phyloP scores from a whole-genome alignment of 2,329 filamentous ascomycete species.

The Diaporthe capsici region DNA sequence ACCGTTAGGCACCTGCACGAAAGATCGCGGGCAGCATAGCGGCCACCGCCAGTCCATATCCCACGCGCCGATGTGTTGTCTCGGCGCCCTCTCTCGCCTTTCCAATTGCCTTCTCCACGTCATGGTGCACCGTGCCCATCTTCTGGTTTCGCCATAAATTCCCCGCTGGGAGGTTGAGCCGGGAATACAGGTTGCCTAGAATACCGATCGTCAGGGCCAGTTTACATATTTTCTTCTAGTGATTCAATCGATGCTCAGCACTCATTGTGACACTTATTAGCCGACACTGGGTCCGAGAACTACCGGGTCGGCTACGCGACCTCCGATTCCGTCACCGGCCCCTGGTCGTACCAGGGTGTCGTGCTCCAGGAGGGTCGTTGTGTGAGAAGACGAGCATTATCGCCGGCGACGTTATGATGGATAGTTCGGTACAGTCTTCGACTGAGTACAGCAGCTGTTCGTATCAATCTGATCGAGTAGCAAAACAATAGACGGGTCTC shows the following conservation, averaged over 20 bases:
- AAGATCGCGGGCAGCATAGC: constrained; percentile 92
- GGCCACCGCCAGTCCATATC: constrained; percentile 85
- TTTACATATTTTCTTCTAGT: no score
- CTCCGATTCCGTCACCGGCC: constrained; percentile 53
- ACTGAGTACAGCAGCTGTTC: no score
- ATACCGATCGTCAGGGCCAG: constrained; percentile 80
- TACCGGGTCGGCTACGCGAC: constrained; percentile 65
- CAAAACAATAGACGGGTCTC: no score
- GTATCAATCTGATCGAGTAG: no score
- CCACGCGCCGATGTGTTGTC: constrained; percentile 58
- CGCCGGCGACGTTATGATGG: no score
- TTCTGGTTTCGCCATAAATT: constrained; percentile 66
- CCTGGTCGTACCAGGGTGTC: constrained; percentile 61
- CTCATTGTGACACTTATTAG: no score
- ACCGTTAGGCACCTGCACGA: constrained; percentile 73
- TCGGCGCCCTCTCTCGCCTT: constrained; percentile 45
- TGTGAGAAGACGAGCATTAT: no score
- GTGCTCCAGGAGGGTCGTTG: constrained; percentile 55
- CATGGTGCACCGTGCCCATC: constrained; percentile 49
- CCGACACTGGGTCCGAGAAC: constrained; percentile 59
- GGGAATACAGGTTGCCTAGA: constrained; percentile 83
- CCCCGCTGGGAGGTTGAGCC: constrained; percentile 71
- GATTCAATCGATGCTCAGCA: no score
- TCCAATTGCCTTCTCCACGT: constrained; percentile 49
- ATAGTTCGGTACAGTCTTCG: no score